Conservation (phyloP, 176 grass and related monocot species). For the Neostapfia colusana region DNA sequence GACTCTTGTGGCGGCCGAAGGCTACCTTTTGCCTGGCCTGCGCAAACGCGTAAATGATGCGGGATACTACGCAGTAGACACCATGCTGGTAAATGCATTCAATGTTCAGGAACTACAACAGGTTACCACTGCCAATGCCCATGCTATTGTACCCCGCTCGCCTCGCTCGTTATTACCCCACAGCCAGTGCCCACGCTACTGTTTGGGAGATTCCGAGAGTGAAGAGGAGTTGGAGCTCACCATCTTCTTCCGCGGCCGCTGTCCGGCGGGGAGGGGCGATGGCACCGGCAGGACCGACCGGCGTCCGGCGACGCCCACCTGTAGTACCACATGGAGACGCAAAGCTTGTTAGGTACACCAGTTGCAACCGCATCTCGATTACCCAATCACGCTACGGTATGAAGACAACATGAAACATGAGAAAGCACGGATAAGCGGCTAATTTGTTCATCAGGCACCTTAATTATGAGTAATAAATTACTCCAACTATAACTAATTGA, state of each 20-base stretch:
- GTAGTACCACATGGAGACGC: neutral
- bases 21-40: constrained; percentile 21
- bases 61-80: neutral
- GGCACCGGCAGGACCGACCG: constrained; percentile 40
- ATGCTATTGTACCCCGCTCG: neutral
- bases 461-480: neutral
- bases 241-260: constrained; percentile 61
- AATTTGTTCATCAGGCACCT: neutral
- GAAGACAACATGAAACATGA: neutral
- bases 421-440: neutral
- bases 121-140: neutral
- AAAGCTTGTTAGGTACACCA: neutral
- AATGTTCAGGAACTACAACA: neutral
- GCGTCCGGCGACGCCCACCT: constrained; percentile 31
- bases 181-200: no score
- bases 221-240: constrained; percentile 4
- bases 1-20: constrained; percentile 2
- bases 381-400: constrained; percentile 16
- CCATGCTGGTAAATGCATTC: constrained; percentile 17
- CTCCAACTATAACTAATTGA: neutral
- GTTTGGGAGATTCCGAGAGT: neutral
- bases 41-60: neutral
- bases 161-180: neutral
- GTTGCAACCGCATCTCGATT: neutral
- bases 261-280: constrained; percentile 30